phyloP scores from a whole-genome alignment of 495 filamentous ascomycete species.

The Hypoxylon lenormandii region DNA sequence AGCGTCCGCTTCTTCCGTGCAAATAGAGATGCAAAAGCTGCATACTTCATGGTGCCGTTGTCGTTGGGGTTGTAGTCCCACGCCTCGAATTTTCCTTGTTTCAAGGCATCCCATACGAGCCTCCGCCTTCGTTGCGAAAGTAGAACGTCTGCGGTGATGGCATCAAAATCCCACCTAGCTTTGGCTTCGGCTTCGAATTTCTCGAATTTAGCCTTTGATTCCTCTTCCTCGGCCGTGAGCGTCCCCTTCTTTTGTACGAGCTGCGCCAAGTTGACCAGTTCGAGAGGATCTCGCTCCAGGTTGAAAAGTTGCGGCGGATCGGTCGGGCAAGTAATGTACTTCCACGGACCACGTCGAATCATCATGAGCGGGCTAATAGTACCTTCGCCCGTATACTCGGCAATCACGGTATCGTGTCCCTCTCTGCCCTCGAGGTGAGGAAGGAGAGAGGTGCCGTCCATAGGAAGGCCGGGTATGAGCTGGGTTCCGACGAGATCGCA shows the following conservation, averaged over 20 bases:
- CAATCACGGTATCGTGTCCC: constrained; percentile 79
- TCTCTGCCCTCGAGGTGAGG: constrained; percentile 74
- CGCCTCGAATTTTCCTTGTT: constrained; percentile 71
- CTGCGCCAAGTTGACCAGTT: constrained; percentile 75
- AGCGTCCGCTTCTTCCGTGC: not conserved
- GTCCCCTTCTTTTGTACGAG: constrained; percentile 53
- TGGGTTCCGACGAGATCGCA: constrained; percentile 79
- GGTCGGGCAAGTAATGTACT: constrained; percentile 82
- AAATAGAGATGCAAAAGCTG: not conserved
- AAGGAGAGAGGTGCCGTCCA: constrained; percentile 80
- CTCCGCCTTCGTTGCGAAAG: constrained; percentile 76
- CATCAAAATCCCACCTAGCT: constrained; percentile 77
- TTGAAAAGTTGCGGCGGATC: constrained; percentile 86
- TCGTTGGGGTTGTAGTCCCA: constrained; percentile 84
- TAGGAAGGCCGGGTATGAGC: constrained; percentile 71
- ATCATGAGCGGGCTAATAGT: constrained; percentile 88
- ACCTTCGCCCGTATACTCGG: constrained; percentile 90
- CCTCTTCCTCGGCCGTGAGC: constrained; percentile 54
- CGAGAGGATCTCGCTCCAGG: constrained; percentile 75
- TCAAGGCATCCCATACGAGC: constrained; percentile 79
- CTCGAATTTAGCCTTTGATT: constrained; percentile 62
- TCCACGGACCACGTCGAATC: constrained; percentile 85
- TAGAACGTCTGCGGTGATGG: constrained; percentile 75
- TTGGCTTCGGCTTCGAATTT: constrained; percentile 74
- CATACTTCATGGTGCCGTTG: constrained; percentile 77